A percentile compares a stretch with the other conserved stretches of the same genome.
Conservation (phyloP, 2,329 filamentous ascomycete species). For the Aspergillus texensis region DNA sequence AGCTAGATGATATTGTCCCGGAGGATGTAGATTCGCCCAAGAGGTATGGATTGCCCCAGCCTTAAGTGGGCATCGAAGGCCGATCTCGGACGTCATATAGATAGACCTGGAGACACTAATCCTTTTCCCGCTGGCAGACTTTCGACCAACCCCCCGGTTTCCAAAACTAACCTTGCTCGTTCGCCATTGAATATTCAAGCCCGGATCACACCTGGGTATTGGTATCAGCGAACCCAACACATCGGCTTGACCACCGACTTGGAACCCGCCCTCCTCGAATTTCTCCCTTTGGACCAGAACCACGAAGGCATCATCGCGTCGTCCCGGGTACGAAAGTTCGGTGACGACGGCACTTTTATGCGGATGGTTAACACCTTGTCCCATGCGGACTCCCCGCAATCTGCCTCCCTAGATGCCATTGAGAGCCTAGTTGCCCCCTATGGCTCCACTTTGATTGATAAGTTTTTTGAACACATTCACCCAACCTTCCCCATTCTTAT, state of each 20-base stretch:
- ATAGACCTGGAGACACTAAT: slow-evolving; percentile 21
- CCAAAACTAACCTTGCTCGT: slow-evolving; percentile 24
- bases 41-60: slow-evolving; percentile 33
- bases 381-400: slow-evolving; percentile 33
- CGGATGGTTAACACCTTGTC: slow-evolving; percentile 38
- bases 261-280: slow-evolving; percentile 43
- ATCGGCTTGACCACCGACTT: slow-evolving; percentile 48
- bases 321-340: slow-evolving; percentile 41
- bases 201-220: slow-evolving; percentile 36
- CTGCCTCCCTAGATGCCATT: slow-evolving; percentile 43
- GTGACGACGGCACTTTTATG: slow-evolving; percentile 46
- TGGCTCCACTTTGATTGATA: slow-evolving; percentile 46
- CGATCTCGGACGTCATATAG: slow-evolving; percentile 27
- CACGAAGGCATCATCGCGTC: slow-evolving; percentile 40
- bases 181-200: slow-evolving; percentile 21
- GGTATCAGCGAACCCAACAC: slow-evolving; percentile 42
- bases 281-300: slow-evolving; percentile 44
- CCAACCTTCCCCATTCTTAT: slow-evolving; percentile 46
- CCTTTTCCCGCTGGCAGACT: slow-evolving; percentile 25
- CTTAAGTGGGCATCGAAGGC: slow-evolving; percentile 14
- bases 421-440: slow-evolving; percentile 48
- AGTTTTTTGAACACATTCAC: slow-evolving; percentile 48
- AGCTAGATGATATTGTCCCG: slow-evolving; percentile 36
- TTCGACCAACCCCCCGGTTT: slow-evolving; percentile 26
- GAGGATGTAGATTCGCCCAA: slow-evolving; percentile 36